A percentile compares a stretch with the other conserved stretches of the same genome.
Evolutionary conservation across 306 rosid species (phyloP).

Genomic region (Malus fusca): DNA sequence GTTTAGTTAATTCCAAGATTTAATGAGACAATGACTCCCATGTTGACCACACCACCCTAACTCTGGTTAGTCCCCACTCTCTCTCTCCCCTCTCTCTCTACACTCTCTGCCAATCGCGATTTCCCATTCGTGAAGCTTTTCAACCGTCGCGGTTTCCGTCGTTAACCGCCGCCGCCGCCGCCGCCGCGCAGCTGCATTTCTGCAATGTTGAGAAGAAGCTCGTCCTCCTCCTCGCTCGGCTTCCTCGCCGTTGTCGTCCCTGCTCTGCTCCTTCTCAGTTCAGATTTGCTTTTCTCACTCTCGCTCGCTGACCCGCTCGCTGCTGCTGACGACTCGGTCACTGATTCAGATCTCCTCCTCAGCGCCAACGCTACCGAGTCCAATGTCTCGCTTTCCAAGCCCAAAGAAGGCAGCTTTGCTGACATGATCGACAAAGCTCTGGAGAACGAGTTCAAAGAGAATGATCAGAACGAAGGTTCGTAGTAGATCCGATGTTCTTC

Average conservation of each 20-base stretch:
- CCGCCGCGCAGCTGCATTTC: neutral
- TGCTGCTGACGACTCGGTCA: neutral
- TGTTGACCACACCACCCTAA: conserved; percentile 34
- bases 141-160: neutral
- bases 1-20: conserved; percentile 2
- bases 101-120: neutral
- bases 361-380: conserved; percentile 50
- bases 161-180: neutral
- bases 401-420: conserved; percentile 78
- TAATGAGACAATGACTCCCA: conserved; percentile 22
- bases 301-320: conserved; percentile 26
- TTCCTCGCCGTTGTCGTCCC: conserved; percentile 14
- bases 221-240: conserved; percentile 12
- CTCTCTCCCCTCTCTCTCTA: neutral
- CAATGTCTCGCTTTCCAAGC: conserved; percentile 53
- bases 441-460: conserved; percentile 86
- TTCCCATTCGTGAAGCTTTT: neutral
- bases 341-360: conserved; percentile 49
- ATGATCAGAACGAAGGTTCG: conserved; percentile 85
- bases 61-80: conserved; percentile 16
- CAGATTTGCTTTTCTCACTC: conserved; percentile 30
- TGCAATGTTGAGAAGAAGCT: conserved; percentile 42
- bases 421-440: conserved; percentile 94
- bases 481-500: conserved; percentile 25
- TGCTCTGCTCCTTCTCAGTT: conserved; percentile 24